These are phyloP conservation scores for Colletotrichum sublineola DNA, from an alignment of 2,329 filamentous ascomycete species.

Conservation along the genomic window DNA sequence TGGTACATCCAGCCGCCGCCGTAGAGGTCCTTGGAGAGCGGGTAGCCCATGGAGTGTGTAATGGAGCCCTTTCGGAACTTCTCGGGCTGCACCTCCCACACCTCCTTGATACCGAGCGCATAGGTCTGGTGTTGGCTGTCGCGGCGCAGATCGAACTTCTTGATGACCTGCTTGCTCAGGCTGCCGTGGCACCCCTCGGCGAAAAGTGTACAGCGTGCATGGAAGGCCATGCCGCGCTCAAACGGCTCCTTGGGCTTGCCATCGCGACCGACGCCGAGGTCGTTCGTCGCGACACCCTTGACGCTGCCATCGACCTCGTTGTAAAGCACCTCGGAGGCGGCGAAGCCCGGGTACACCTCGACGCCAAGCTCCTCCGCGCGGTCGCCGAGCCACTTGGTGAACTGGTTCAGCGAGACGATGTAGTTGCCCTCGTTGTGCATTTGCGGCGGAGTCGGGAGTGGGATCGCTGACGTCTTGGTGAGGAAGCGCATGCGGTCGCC, in stretches of 20 bases:
- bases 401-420: conserved; percentile 94
- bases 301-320: conserved; percentile 83
- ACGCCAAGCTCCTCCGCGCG: conserved; percentile 97
- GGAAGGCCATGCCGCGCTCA: conserved; percentile 98
- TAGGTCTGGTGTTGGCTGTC: conserved; percentile 97
- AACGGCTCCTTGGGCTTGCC: conserved; percentile 91
- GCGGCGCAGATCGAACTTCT: conserved; percentile 90
- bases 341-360: conserved; percentile 96
- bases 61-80: conserved; percentile 92
- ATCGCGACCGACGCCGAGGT: conserved; percentile 84
- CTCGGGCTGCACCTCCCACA: conserved; percentile 95
- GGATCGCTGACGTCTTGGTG: conserved; percentile 82
- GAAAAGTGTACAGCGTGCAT: conserved; percentile 90
- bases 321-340: conserved; percentile 93
- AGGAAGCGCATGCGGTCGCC: conserved; percentile 94
- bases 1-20: conserved; percentile 99
- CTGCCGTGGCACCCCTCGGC: conserved; percentile 97
- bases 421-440: conserved; percentile 99
- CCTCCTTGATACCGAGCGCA: conserved; percentile 92
- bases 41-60: conserved; percentile 93
- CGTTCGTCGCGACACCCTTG: conserved; percentile 94
- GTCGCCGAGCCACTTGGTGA: conserved; percentile 95
- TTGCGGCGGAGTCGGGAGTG: conserved; percentile 90
- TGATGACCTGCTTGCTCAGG: conserved; percentile 93
- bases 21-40: conserved; percentile 88